These are phyloP conservation scores for Chamaecyparis obtusa DNA, from an alignment of 75 land plant species.

Conservation along the genomic window DNA sequence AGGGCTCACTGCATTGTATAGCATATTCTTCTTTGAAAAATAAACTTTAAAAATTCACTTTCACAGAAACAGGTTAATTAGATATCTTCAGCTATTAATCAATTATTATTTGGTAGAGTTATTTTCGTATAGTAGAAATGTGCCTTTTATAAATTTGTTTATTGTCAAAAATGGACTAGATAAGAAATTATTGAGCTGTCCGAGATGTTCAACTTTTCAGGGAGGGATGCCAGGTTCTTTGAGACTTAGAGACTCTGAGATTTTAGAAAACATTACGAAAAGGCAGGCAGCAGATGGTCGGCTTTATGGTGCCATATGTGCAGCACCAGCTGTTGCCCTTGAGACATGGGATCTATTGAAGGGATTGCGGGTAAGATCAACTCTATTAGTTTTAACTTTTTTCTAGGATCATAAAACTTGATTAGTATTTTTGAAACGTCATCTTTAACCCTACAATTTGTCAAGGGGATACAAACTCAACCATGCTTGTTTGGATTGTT, in stretches of 20 bases:
- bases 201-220: conserved; percentile 16
- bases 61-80: background rate
- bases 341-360: conserved; percentile 66
- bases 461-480: background rate
- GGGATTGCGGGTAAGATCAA: conserved; percentile 44
- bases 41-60: background rate
- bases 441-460: background rate
- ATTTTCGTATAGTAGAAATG: background rate
- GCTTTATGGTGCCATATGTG: conserved; percentile 62
- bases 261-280: conserved; percentile 39
- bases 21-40: background rate
- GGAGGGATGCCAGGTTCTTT: conserved; percentile 76
- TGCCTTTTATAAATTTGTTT: background rate
- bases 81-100: background rate
- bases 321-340: conserved; percentile 68
- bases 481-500: background rate
- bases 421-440: background rate
- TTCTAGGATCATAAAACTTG: background rate
- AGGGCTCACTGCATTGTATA: background rate
- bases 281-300: conserved; percentile 57
- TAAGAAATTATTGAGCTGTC: background rate
- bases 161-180: background rate
- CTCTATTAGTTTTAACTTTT: background rate
- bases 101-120: background rate
- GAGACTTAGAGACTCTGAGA: conserved; percentile 38